Conservation (phyloP, 2,329 filamentous ascomycete genomes). For the Dactylellina drechsleri region DNA sequence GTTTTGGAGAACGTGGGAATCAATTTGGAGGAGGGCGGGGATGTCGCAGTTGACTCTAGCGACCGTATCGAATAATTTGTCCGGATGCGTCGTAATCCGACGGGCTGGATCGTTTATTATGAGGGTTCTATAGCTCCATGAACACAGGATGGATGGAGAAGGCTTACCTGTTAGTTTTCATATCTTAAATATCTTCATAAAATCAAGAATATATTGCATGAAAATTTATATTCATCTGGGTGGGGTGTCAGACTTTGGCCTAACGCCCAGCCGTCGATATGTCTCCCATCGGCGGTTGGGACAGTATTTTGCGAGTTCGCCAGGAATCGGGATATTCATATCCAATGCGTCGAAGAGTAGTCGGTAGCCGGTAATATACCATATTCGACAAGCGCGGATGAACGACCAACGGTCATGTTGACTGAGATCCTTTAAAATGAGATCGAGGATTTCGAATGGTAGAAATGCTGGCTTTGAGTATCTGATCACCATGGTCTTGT, state of each 20-base stretch:
- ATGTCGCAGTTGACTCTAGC: conserved; percentile 17
- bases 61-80: conserved; percentile 24
- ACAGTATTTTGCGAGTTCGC: conserved; percentile 16
- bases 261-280: conserved; percentile 1
- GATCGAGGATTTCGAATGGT: conserved; percentile 29
- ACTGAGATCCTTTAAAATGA: conserved; percentile 13
- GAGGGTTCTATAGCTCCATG: conserved; percentile 26
- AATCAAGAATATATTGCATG: neutral
- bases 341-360: conserved; percentile 35
- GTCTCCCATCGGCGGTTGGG: conserved; percentile 19
- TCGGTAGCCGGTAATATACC: conserved; percentile 24
- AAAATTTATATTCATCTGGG: neutral
- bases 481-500: conserved; percentile 4
- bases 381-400: conserved; percentile 23
- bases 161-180: conserved; percentile 40
- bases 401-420: conserved; percentile 40
- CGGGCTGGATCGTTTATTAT: conserved; percentile 29
- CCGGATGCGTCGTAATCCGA: conserved; percentile 1
- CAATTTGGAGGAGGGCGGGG: conserved; percentile 5
- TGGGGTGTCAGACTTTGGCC: conserved; percentile 37
- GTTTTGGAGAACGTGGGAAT: conserved; percentile 15
- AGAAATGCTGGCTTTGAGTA: conserved; percentile 34
- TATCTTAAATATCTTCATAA: neutral
- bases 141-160: neutral
- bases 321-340: conserved; percentile 19